Evolutionary conservation across 2,329 filamentous ascomycete genomes (phyloP).

Genomic region (Furcasterigmium sp.): DNA sequence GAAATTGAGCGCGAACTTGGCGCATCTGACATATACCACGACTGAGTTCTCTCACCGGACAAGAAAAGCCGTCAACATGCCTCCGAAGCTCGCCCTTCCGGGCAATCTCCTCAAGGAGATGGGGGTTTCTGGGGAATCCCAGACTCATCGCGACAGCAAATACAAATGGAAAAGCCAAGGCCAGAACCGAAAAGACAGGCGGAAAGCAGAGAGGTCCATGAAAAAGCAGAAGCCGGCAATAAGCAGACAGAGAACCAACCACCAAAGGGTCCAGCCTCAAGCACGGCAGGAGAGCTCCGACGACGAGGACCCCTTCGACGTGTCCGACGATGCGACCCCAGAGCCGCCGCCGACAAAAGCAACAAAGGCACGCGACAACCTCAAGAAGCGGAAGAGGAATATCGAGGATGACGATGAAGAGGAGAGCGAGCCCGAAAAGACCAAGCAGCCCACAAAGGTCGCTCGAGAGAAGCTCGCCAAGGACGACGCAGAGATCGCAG

Average conservation of each 20-base stretch:
- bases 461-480: slow-evolving; percentile 63
- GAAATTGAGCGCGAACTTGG: no score
- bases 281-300: slow-evolving; percentile 9
- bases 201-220: slow-evolving; percentile 59
- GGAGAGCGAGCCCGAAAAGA: slow-evolving; percentile 14
- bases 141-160: slow-evolving; percentile 1
- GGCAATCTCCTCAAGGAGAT: slow-evolving; percentile 38
- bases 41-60: no score
- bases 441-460: slow-evolving; percentile 22
- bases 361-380: neutral
- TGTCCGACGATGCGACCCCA: slow-evolving; percentile 6
- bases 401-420: slow-evolving; percentile 11
- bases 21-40: no score
- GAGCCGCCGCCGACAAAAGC: neutral
- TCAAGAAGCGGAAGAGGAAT: slow-evolving; percentile 5
- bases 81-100: slow-evolving; percentile 33
- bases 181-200: slow-evolving; percentile 55
- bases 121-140: slow-evolving; percentile 14
- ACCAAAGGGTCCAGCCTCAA: no score
- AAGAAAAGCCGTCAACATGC: slow-evolving; percentile 14
- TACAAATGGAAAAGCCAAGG: slow-evolving; percentile 11
- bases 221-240: slow-evolving; percentile 26
- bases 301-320: slow-evolving; percentile 13
- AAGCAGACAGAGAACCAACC: neutral
- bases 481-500: slow-evolving; percentile 85